Conservation (phyloP, 139 green algal genomes). For the Micractinium conductrix region DNA sequence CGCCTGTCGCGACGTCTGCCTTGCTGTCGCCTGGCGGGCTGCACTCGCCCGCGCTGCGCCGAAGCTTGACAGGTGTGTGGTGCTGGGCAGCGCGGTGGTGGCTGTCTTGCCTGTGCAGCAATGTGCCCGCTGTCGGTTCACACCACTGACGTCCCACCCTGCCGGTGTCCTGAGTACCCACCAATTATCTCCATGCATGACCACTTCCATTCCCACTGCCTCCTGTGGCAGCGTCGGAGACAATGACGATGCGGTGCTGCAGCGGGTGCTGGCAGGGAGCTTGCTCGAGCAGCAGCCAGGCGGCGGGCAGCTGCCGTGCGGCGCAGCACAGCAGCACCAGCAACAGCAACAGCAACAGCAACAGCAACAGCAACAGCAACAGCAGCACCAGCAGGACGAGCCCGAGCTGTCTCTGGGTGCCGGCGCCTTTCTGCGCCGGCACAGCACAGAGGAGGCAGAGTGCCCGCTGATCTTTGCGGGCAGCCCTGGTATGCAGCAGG, state of each 20-base stretch:
- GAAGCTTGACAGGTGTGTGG: too few species aligned
- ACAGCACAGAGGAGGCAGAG: neutral
- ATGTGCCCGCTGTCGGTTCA: too few species aligned
- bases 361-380: too few species aligned
- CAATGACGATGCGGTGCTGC: slow-evolving; percentile 16
- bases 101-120: neutral
- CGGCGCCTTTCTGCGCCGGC: neutral
- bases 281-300: slow-evolving; percentile 13
- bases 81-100: too few species aligned
- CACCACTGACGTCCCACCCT: too few species aligned
- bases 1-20: neutral
- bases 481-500: neutral
- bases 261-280: slow-evolving; percentile 21
- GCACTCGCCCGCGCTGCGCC: neutral
- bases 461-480: neutral
- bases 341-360: neutral
- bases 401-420: too few species aligned
- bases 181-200: neutral
- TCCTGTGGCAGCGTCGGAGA: neutral
- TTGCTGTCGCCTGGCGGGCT: slow-evolving; percentile 1
- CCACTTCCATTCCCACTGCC: neutral
- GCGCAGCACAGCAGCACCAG: neutral
- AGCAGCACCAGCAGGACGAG: neutral
- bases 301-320: too few species aligned
- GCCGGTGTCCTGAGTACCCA: neutral